Conservation (phyloP, 2,329 filamentous ascomycete species). For the Penicillium expansum region DNA sequence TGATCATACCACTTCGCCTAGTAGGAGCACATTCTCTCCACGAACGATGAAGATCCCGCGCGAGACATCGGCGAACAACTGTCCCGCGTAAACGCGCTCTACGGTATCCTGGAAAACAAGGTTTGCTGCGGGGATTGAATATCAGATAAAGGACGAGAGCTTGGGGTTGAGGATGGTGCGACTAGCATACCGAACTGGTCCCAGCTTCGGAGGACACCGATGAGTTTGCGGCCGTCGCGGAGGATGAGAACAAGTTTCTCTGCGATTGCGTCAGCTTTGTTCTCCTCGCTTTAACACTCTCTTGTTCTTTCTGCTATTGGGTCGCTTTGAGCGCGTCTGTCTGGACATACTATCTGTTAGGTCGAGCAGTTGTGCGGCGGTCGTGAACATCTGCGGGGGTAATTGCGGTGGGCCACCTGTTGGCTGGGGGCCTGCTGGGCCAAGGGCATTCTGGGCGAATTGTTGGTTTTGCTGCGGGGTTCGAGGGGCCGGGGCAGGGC, state of each 20-base stretch:
- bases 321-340: background rate
- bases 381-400: conserved; percentile 94
- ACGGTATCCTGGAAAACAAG: conserved; percentile 89
- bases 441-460: conserved; percentile 29
- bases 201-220: conserved; percentile 91
- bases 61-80: conserved; percentile 77
- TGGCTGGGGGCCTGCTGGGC: conserved; percentile 25
- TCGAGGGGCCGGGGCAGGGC: conserved; percentile 27
- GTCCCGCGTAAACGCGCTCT: conserved; percentile 76
- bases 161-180: background rate
- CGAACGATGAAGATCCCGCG: conserved; percentile 88
- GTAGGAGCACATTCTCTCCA: conserved; percentile 92
- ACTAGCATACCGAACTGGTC: conserved; percentile 82
- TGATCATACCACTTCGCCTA: conserved; percentile 74
- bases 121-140: conserved; percentile 64
- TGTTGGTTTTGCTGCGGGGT: conserved; percentile 28
- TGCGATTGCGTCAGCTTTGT: conserved; percentile 40
- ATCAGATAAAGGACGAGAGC: background rate
- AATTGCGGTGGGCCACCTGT: conserved; percentile 47
- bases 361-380: conserved; percentile 90
- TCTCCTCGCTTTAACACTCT: background rate
- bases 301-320: background rate
- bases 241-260: conserved; percentile 93
- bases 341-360: conserved; percentile 84
- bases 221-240: conserved; percentile 88